Base-by-base conservation (phyloP, 768 basidiomycete species). In the Suillus variegatus region DNA sequence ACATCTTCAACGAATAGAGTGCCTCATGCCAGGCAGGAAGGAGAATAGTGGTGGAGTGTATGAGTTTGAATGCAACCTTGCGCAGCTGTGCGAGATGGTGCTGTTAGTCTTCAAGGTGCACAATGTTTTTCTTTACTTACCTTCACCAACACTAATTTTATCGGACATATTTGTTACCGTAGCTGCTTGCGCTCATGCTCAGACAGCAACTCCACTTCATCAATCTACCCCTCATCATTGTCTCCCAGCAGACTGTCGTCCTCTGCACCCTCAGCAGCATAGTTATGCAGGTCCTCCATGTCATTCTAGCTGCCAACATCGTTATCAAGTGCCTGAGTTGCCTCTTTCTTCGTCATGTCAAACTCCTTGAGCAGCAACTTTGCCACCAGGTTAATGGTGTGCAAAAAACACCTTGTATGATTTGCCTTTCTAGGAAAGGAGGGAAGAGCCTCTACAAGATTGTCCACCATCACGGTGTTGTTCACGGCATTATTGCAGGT, bases 381-480 rank as follows among this genome's bases (percentile, higher is more conserved):
- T 20, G 7, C 36, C 10, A 79, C 69, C 0, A 85, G 68, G 51
- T 79, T 80, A 6, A 82, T 46, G 2, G 82, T 69, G 49, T 84
- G 82, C 0, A 68, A 62, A 58, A 84, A 82, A 66, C 83, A 85
- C 0, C 73, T 62, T 0, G 71, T 73, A 1, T 69, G 76, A 40
- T 70, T 78, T 0, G 65, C 65, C 0, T 35, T 25, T 1, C 77
- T 77, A 2, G 62, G 54, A 41, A 78, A 81, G 1, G 12, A 38
- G 0, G 56, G 47, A 1, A 82, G 6, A 4, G 72, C 65, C 0
- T 69, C 44, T 20, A 28, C 28, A 2, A 78, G 66, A 41, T 73
- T 65, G 1, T 60, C 36, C 0, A 74, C 66, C 60, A 77, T 65
- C 0, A 67, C 71, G 61, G 75, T 54, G 47, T 77, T 78, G 51